Conservation (phyloP, 495 filamentous ascomycete species). For the Podospora australis region DNA sequence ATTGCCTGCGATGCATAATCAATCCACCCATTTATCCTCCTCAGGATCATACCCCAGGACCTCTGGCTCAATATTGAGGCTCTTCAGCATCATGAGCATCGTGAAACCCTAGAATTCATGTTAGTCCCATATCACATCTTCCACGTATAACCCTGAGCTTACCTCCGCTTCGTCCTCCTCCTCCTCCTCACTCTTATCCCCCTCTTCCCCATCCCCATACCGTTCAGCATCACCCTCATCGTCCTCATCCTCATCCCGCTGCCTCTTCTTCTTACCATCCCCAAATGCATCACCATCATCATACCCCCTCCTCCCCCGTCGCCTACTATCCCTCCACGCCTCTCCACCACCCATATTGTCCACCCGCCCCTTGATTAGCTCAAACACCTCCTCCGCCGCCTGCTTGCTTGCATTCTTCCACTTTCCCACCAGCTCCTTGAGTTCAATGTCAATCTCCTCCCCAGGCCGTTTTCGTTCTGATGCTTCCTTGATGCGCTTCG, state of each 20-base stretch:
- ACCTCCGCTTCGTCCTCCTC: conserved; percentile 9
- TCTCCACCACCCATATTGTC: conserved; percentile 22
- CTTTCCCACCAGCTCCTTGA: conserved; percentile 14
- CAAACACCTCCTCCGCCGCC: conserved; percentile 28
- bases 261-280: neutral
- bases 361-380: conserved; percentile 20
- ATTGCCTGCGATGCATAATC: too few relatives aligned
- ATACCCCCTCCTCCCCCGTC: conserved; percentile 9
- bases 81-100: conserved; percentile 29
- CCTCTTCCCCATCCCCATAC: neutral
- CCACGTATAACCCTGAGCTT: neutral
- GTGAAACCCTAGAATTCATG: conserved; percentile 27
- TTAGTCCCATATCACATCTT: conserved; percentile 6
- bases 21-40: conserved; percentile 26
- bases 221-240: neutral
- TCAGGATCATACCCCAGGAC: conserved; percentile 21
- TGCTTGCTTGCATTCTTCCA: conserved; percentile 21
- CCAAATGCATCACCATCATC: conserved; percentile 3
- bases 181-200: neutral
- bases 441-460: conserved; percentile 14
- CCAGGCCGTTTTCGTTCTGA: neutral
- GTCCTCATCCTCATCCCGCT: conserved; percentile 1
- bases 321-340: conserved; percentile 21
- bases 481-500: conserved; percentile 14
- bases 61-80: conserved; percentile 26